Percentiles rank a stretch among this genome's conserved stretches.
Evolutionary conservation across 441 rosid species (phyloP).

Genomic region (Adansonia grandidieri): DNA sequence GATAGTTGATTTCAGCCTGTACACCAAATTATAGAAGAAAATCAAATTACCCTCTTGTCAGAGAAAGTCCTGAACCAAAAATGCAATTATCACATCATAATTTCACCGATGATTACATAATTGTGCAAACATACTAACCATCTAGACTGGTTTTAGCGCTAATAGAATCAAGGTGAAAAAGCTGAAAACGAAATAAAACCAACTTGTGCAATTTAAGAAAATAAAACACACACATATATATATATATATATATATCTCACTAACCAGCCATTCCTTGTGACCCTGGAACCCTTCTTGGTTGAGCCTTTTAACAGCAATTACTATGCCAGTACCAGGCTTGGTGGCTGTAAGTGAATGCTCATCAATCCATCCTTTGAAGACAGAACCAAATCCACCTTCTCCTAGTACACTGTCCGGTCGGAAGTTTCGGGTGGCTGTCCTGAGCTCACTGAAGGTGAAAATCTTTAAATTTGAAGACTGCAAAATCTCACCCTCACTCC

Average conservation of each 20-base stretch:
- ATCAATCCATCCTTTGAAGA: constrained; percentile 79
- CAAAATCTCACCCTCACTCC: constrained; percentile 68
- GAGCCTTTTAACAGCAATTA: constrained; percentile 55
- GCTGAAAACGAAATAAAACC: not conserved
- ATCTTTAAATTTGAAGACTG: constrained; percentile 57
- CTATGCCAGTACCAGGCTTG: constrained; percentile 61
- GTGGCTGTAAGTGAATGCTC: constrained; percentile 52
- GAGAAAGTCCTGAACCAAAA: not conserved
- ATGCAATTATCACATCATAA: not conserved
- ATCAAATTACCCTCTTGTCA: constrained; percentile 7
- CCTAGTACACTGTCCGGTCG: constrained; percentile 70
- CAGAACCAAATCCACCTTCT: constrained; percentile 82
- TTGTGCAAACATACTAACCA: not conserved
- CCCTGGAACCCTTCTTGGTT: constrained; percentile 59
- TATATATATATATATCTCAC: not conserved
- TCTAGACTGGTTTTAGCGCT: not conserved
- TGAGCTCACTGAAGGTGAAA: constrained; percentile 54
- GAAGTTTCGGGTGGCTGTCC: constrained; percentile 62
- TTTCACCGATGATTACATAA: not conserved
- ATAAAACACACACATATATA: too few species aligned
- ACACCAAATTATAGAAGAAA: not conserved
- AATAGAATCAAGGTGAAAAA: not conserved
- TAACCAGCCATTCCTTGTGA: constrained; percentile 61
- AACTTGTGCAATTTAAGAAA: not conserved
- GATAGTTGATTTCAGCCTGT: constrained; percentile 68